Base-by-base conservation (phyloP, 192 early-diverging fungal species). In the Mortierella hygrophila region DNA sequence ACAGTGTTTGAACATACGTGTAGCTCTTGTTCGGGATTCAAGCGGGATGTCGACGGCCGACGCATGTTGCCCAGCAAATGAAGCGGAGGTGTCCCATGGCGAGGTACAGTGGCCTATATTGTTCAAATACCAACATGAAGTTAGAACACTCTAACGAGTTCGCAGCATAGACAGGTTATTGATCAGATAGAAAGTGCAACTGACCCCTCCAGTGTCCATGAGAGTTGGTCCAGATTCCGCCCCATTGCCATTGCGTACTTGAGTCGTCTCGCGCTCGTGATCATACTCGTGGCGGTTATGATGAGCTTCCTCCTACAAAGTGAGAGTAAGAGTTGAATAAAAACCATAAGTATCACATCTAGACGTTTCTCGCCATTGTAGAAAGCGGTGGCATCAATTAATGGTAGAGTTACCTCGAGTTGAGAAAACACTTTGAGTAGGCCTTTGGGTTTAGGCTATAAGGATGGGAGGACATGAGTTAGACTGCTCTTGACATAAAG, bases 251-350 rank as follows among this genome's bases (percentile, higher is more conserved):
- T 75, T 85, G 29, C 82, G 77, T 70, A 85, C 83, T 80, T 85
- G 83, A 18, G 83, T 85, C 47, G 83, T 85, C 60, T 85, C 83
- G 49, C 83, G 46, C 52, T 85, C 83, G 54, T 85, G 83, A 46
- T 85, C 78, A 52, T 85, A 85, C 38, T 85, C 83, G 38, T 85
- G 83, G 35, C 74, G 72, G 54, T 85, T 85, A 68, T 85, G 83
- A 73, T 85, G 83, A 11, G 71, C 70, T 21, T 85, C 83, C 44
- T 85, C 83, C 83, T 85, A 74, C 23, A 21, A 52, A 52, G 18
- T 18, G 35, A 57, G 29, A 69, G n/a, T 1, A n/a, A 46, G 42
- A 65, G 32, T 71, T 20, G 1, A 75, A 72, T 10, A 23, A 29
- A 40, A 26, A 42, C 5, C 21, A 35, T 70, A 21, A 10, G 41